Percentiles rank a stretch among this genome's conserved stretches.
Evolutionary conservation across 2,329 filamentous ascomycete genomes (phyloP).

Genomic region (Epichloe uncinata): DNA sequence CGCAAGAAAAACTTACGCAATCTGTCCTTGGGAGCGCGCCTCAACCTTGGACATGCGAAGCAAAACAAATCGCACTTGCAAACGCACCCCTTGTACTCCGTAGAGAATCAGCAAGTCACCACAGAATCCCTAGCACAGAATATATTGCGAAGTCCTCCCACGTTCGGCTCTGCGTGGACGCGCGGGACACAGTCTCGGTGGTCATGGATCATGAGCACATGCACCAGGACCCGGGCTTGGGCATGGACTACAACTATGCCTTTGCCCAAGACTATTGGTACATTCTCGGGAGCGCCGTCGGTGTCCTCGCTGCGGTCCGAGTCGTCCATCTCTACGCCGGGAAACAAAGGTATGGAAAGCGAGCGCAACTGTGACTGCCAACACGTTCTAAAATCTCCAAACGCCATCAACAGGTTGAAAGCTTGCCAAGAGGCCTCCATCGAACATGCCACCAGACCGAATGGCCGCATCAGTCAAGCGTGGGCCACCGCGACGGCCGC

Average conservation of each 20-base stretch:
- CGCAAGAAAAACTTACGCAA: no score
- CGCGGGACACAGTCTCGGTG: no score
- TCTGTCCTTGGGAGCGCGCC: no score
- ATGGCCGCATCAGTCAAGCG: slow-evolving; percentile 29
- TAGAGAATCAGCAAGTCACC: background rate
- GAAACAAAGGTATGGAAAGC: slow-evolving; percentile 23
- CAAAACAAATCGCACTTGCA: no score
- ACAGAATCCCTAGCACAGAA: no score
- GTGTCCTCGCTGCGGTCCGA: slow-evolving; percentile 26
- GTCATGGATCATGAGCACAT: slow-evolving; percentile 21
- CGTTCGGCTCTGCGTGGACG: background rate
- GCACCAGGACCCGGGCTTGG: slow-evolving; percentile 21
- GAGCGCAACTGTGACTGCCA: background rate
- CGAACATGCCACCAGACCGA: slow-evolving; percentile 38
- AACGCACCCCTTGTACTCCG: no score
- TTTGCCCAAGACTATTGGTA: slow-evolving; percentile 48
- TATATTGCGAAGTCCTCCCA: background rate
- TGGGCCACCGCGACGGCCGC: slow-evolving; percentile 49
- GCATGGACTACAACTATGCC: slow-evolving; percentile 32
- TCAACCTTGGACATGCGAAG: background rate
- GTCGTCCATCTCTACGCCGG: slow-evolving; percentile 30
- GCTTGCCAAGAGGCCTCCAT: slow-evolving; percentile 29
- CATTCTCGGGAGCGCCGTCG: slow-evolving; percentile 36
- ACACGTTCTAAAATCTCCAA: background rate
- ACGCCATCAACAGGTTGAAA: slow-evolving; percentile 27